A percentile compares a stretch with the other conserved stretches of the same genome.
Evolutionary conservation across 805 yeast species (phyloP).

Genomic region (Metschnikowia kofuensis): DNA sequence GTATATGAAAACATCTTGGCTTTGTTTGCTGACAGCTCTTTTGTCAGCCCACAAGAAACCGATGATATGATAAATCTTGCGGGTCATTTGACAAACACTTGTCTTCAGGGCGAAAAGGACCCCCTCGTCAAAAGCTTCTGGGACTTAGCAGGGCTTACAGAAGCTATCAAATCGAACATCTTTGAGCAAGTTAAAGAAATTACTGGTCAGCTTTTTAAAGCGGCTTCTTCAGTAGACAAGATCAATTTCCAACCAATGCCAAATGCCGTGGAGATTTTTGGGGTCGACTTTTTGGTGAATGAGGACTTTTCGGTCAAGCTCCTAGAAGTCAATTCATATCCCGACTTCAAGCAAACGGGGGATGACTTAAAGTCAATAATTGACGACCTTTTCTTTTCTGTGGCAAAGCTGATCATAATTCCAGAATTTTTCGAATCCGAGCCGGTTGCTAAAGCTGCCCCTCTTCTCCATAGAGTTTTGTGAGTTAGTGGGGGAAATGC

Average conservation of each 20-base stretch:
- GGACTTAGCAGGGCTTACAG: slow-evolving; percentile 42
- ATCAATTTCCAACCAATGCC: slow-evolving; percentile 78
- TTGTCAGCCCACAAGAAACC: slow-evolving; percentile 26
- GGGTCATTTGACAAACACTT: slow-evolving; percentile 92
- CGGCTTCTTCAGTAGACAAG: slow-evolving; percentile 77
- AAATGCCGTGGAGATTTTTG: slow-evolving; percentile 84
- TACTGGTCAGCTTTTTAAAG: slow-evolving; percentile 69
- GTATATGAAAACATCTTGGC: slow-evolving; percentile 81
- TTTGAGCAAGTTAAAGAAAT: slow-evolving; percentile 56
- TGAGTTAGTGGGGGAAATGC: background rate
- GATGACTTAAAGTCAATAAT: slow-evolving; percentile 64
- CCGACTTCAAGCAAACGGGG: slow-evolving; percentile 97
- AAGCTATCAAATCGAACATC: slow-evolving; percentile 35
- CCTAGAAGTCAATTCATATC: slow-evolving; percentile 88
- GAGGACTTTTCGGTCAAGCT: slow-evolving; percentile 51
- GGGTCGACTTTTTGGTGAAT: slow-evolving; percentile 82
- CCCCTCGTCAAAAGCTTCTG: slow-evolving; percentile 65
- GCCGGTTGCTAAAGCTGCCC: background rate
- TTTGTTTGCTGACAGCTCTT: slow-evolving; percentile 66
- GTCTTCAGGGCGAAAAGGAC: slow-evolving; percentile 63
- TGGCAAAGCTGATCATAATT: slow-evolving; percentile 27
- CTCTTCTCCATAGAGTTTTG: slow-evolving; percentile 8
- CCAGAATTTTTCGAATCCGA: background rate
- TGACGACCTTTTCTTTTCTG: slow-evolving; percentile 59
- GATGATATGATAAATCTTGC: slow-evolving; percentile 42